These are phyloP conservation scores for Trichoderma afroharzianum DNA, from an alignment of 2,329 filamentous ascomycete genomes.

Conservation along the genomic window DNA sequence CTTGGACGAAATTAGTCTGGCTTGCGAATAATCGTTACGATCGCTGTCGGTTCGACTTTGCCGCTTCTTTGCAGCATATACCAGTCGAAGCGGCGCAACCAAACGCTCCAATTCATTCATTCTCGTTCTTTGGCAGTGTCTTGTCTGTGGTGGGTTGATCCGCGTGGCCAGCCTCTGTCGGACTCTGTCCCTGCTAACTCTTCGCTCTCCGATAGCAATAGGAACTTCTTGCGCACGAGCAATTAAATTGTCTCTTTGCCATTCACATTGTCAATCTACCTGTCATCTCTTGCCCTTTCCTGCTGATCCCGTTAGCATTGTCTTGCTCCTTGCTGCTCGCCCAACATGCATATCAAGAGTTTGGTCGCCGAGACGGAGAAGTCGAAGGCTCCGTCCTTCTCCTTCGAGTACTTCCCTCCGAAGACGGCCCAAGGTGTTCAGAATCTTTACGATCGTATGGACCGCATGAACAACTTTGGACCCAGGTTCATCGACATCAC, in stretches of 20 bases:
- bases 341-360: slow-evolving; percentile 88
- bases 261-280: background rate
- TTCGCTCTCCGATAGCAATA: background rate
- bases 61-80: background rate
- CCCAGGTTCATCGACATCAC: slow-evolving; percentile 98
- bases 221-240: background rate
- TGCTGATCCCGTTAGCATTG: background rate
- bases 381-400: slow-evolving; percentile 82
- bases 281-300: background rate
- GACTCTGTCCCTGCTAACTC: background rate
- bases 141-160: background rate
- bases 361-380: slow-evolving; percentile 81
- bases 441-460: slow-evolving; percentile 99
- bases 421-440: slow-evolving; percentile 98
- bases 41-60: background rate
- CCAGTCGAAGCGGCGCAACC: background rate
- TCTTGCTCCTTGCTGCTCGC: background rate
- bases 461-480: slow-evolving; percentile 93
- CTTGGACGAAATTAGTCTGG: background rate
- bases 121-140: background rate
- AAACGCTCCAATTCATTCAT: background rate
- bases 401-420: slow-evolving; percentile 98
- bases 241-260: background rate
- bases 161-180: background rate
- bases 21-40: background rate